Base-by-base conservation (phyloP, 768 basidiomycete genomes). In the Naganishia antarctica region DNA sequence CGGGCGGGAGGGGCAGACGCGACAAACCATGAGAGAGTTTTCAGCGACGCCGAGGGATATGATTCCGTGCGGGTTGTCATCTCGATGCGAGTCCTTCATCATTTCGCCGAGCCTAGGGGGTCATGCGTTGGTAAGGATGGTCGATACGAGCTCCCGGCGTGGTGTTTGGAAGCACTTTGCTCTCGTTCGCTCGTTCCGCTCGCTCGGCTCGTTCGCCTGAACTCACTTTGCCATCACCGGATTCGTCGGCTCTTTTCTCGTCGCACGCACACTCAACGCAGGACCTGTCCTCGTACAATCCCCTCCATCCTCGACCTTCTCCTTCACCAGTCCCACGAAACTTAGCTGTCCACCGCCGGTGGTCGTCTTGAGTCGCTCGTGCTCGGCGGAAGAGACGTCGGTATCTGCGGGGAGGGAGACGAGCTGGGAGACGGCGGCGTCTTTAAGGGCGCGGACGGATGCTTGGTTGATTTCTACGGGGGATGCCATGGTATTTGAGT, bases 21-120 rank as follows among this genome's bases (percentile, higher is more conserved):
- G 34, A 67, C 67, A 49, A n/a, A 72, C 69, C 69, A 73, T 73
- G 49, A 76, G 59, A 61, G 72, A 71, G 49, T 76, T 74, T 65
- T 74, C 75, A 6, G 75, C 73, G 11, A 76, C 72, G 3, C 73
- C 71, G 7, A 76, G 58, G 0, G 73, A 74, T 6, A 76, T 70
- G 64, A 76, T 76, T 1, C 75, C 75, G 31, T 65, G 70, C 4
- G 74, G 74, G 48, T 75, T 75, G 7, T 66, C 68, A 16, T 69
- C 65, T 48, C 69, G 68, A 50, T 72, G 63, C 29, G 69, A 69
- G 29, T 73, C 69, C 69, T 23, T 37, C 53, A 57, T 57, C 53
- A 57, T 57, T n/a, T 57, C 53, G 32, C 53, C 53, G 23, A 57
- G 31, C 16, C 53, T 57, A 40, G 5, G 4, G 3, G n/a, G n/a